phyloP scores from a whole-genome alignment of 352 stramenopile species.

The Blastocystis sp. region DNA sequence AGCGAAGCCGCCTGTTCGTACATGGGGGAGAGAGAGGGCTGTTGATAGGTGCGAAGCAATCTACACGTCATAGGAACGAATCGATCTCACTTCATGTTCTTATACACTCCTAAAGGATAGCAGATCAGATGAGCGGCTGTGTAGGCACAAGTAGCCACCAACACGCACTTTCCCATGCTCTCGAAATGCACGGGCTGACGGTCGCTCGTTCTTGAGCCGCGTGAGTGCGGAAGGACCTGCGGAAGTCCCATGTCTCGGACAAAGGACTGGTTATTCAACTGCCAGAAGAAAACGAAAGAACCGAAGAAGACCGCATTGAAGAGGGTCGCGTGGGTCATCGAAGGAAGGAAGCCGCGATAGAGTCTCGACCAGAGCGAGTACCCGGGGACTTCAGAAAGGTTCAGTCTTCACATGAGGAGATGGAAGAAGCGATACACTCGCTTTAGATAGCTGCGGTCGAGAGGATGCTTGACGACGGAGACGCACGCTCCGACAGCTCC shows the following conservation, averaged over 20 bases:
- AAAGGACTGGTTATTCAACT: not conserved
- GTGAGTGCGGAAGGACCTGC: not conserved
- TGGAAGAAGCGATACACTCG: not conserved
- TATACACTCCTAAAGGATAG: conserved; percentile 21
- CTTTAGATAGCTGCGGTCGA: not conserved
- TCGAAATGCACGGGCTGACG: not conserved
- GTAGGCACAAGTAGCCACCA: not conserved
- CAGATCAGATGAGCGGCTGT: conserved; percentile 17
- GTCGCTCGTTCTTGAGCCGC: not conserved
- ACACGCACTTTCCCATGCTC: not conserved
- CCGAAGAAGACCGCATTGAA: conserved; percentile 43
- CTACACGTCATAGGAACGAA: not conserved
- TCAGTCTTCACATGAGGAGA: not conserved
- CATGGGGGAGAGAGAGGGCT: not conserved
- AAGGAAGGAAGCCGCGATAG: not conserved
- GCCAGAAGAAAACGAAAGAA: not conserved
- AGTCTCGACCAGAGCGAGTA: not conserved
- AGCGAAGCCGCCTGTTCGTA: not conserved
- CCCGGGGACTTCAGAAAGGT: not conserved
- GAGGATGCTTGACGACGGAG: not conserved
- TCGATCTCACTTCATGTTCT: conserved; percentile 1
- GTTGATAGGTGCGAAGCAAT: not conserved
- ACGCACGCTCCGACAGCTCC: not conserved
- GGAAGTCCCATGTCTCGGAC: not conserved
- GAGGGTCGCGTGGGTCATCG: not conserved